Conservation (phyloP, 306 rosid genomes). For the Rosa lucieae region DNA sequence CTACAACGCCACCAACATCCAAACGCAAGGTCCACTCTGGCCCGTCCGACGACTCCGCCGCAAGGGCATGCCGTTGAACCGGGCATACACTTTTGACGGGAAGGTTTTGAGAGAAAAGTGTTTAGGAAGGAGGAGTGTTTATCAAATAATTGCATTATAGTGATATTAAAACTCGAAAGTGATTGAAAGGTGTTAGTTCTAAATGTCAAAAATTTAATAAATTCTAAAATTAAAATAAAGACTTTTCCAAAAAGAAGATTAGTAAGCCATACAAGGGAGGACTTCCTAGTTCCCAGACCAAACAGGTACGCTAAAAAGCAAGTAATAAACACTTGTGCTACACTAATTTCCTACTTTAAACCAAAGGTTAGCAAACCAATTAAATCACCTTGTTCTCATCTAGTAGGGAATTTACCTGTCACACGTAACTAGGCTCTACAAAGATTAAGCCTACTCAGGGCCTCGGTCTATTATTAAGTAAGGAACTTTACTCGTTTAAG, state of each 20-base stretch:
- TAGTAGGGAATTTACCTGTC: not conserved
- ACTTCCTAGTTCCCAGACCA: not conserved
- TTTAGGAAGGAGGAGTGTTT: too few relatives aligned
- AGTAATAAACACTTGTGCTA: not conserved
- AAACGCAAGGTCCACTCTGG: too few relatives aligned
- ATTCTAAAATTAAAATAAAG: too few relatives aligned
- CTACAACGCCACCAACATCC: too few relatives aligned
- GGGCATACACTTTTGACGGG: too few relatives aligned
- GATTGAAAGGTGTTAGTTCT: not conserved
- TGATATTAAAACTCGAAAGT: not conserved
- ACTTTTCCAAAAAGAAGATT: not conserved
- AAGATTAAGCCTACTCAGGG: not conserved
- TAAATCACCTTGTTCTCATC: not conserved
- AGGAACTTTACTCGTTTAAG: not conserved
- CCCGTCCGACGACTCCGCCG: too few relatives aligned
- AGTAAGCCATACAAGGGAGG: not conserved
- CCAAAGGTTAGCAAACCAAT: not conserved
- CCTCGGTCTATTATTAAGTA: not conserved
- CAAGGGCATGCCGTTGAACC: too few relatives aligned
- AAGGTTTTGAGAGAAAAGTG: too few relatives aligned
- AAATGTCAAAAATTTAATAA: not conserved
- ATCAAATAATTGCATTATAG: not conserved
- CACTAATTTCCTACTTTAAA: not conserved
- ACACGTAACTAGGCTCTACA: slow-evolving; percentile 10
- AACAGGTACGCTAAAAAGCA: not conserved